Evolutionary conservation across 305 asterid species (phyloP), one percentile per base, ranked within the genome.

Genomic region (Fraxinus paxiana): DNA sequence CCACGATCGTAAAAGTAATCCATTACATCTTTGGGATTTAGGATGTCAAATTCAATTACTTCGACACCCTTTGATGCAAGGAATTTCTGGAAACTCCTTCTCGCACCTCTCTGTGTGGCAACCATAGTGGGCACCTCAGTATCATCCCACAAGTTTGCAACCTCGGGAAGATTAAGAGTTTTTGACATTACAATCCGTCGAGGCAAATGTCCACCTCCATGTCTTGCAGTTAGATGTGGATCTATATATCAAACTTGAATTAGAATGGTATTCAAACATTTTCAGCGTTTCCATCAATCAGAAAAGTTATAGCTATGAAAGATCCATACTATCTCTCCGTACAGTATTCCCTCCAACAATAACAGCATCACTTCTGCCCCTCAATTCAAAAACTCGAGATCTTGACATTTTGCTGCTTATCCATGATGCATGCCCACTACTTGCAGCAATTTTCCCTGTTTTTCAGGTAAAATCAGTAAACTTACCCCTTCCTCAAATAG

Each of bases 321-420:
- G 90, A 86, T 37, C 82, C 98, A 73, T 94, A 96, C 99, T 88
- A 87, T 96, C 99, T 89, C 79, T 91, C 89, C 98, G 97, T 76
- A 96, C 99, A 85, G 99, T 96, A 83, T 92, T 96, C 88, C 99
- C 99, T 82, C 99, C 99, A 22, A 96, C 99, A 82, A 96, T 89
- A 65, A 96, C 98, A 82, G 97, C 99, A 87, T 96, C 98, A 83
- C 99, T 92, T 88, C 99, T 91, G 77, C 99, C 98, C 79, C 97
- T 92, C 86, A 96, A 77, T 81, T 96, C 97, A 81, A 92, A 96
- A 72, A 96, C 98, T 80, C 92, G 88, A 69, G 85, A 90, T 87
- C 99, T 89, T 9, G 99, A 96, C 81, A 9, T 81, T 89, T 87
- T 92, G 91, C 95, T 92, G 89, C 97, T 94, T 87, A 96, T 96